Evolutionary conservation across 2,329 filamentous ascomycete genomes (phyloP), one percentile per base, ranked within the genome.

Genomic region (Colletotrichum limetticola): DNA sequence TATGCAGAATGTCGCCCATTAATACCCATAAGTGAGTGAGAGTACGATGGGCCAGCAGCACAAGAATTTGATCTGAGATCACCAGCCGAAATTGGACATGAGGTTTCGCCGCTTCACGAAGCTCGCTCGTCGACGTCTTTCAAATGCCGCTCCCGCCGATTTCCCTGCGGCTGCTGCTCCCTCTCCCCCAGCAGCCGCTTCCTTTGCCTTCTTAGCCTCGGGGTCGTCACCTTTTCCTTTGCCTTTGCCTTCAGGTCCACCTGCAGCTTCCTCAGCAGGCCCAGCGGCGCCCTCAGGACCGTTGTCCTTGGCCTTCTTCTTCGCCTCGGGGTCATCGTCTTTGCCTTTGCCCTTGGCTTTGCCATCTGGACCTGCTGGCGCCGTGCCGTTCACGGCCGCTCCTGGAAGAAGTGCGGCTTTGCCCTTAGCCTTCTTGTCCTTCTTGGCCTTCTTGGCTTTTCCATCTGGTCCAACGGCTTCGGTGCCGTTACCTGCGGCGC

Each of bases 131-230:
- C 64, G 52, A 11, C 63, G 57, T 28, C n/a, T 52, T 28, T 71
- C 57, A 26, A 56, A 60, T 35, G 8, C 12, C 49, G 42, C 8
- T 46, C 59, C 59, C 2, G 70, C 53, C 8, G 42, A 26, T 42
- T 69, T 58, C 4, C 59, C 66, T 8, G 66, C 59, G 6, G 58
- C 66, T 4, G 66, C 59, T 7, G 63, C 63, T 3, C 56, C 56
- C 14, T 28, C 56, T 22, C 58, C 66, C 9, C 24, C 57, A 3
- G 26, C 57, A 6, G 35, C 37, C 11, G 61, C 62, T 8, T 70
- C 67, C 37, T 71, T 68, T 19, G 64, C 68, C 19, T 71, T 68
- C 68, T 71, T 71, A 3, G 26, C 35, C 4, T 68, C 64, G 26
- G 42, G 62, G 14, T 65, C 62, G 12, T 56, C 52, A 19, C 5